A percentile compares a stretch with the other conserved stretches of the same genome.
phyloP scores from a whole-genome alignment of 208 protist genomes.

The Acanthamoeba pearcei region DNA sequence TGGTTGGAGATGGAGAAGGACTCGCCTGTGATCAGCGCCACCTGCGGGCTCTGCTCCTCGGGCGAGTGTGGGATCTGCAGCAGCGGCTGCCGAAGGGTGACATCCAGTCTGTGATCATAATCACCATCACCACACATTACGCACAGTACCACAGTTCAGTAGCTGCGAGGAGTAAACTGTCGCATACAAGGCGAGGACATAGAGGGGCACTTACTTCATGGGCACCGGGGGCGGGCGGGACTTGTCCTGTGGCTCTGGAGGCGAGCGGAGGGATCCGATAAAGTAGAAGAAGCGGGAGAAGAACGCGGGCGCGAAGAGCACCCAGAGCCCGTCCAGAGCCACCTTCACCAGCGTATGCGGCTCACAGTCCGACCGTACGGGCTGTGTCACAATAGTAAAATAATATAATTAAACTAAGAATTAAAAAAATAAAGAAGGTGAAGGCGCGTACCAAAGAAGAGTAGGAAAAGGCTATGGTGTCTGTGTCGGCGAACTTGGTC shows the following conservation, averaged over 20 bases:
- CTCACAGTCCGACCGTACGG: neutral
- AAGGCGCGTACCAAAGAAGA: neutral
- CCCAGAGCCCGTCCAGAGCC: neutral
- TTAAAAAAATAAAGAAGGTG: neutral
- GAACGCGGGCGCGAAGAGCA: constrained; percentile 22
- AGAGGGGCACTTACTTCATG: neutral
- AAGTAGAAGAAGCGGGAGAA: constrained; percentile 21
- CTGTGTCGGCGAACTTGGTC: neutral
- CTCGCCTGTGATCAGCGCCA: constrained; percentile 8
- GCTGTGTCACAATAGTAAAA: neutral
- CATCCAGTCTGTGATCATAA: neutral
- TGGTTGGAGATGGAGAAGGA: constrained; percentile 20
- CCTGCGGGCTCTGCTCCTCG: neutral
- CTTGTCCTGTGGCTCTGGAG: constrained; percentile 2
- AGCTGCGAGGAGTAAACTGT: neutral
- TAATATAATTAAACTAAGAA: neutral
- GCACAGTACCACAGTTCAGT: neutral
- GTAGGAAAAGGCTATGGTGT: neutral
- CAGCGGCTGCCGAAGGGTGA: neutral
- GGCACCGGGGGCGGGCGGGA: neutral
- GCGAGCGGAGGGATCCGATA: neutral
- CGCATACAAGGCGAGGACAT: neutral
- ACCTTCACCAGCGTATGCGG: neutral
- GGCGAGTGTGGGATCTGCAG: constrained; percentile 17
- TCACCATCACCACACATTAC: neutral